Percentiles rank a stretch among this genome's conserved stretches.
These are phyloP conservation scores for Vitis riparia DNA, from an alignment of 164 flowering plant species.

Conservation along the genomic window DNA sequence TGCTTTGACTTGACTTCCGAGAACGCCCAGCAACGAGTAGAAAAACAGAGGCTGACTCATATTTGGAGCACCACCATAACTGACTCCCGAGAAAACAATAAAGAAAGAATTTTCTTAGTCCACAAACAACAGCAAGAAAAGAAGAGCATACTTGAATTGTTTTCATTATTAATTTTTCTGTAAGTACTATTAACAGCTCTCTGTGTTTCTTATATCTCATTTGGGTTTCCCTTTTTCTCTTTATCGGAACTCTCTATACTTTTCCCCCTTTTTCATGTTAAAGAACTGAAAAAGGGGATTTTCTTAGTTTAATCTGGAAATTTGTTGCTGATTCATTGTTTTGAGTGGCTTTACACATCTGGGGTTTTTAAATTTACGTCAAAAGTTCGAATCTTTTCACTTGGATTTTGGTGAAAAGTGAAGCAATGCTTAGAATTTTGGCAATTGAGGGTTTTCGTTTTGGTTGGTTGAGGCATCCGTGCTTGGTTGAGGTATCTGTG, in stretches of 20 bases:
- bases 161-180: background rate
- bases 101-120: constrained; percentile 9
- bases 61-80: background rate
- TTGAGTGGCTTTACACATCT: constrained; percentile 8
- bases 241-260: background rate
- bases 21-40: background rate
- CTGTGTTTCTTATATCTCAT: background rate
- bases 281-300: constrained; percentile 15
- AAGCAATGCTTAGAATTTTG: background rate
- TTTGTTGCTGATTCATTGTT: constrained; percentile 11
- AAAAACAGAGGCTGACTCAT: background rate
- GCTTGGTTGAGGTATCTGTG: background rate
- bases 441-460: background rate
- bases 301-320: constrained; percentile 5
- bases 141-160: background rate
- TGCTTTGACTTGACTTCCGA: background rate
- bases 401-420: constrained; percentile 12
- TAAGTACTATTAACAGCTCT: constrained; percentile 11
- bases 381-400: background rate
- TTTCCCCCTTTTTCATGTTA: background rate
- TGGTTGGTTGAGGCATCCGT: constrained; percentile 1
- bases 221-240: constrained; percentile 6
- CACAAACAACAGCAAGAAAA: constrained; percentile 22
- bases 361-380: constrained; percentile 9
- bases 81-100: constrained; percentile 2